Percentiles rank a stretch among this genome's conserved stretches.
These are phyloP conservation scores for Fraxinus sp. DNA, from an alignment of 305 asterid genomes.

Conservation along the genomic window DNA sequence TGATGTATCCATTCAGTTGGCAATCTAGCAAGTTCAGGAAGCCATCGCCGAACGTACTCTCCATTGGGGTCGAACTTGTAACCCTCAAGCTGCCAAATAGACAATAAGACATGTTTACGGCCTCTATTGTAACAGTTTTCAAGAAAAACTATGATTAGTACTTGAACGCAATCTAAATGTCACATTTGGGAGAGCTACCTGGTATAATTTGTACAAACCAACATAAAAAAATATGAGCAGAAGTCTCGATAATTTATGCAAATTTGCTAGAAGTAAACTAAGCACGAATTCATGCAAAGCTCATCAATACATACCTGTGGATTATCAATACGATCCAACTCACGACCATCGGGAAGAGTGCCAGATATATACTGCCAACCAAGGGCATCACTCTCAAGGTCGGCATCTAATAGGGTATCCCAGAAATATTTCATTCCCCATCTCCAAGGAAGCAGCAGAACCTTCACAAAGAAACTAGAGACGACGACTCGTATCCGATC, in stretches of 20 bases:
- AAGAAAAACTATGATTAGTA: neutral
- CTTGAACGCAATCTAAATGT: neutral
- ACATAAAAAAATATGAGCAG: neutral
- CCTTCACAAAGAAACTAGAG: slow-evolving; percentile 89
- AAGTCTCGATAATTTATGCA: neutral
- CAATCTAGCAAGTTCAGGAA: slow-evolving; percentile 81
- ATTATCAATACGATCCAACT: slow-evolving; percentile 80
- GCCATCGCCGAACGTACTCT: slow-evolving; percentile 88
- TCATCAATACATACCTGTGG: slow-evolving; percentile 57
- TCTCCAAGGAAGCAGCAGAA: slow-evolving; percentile 91
- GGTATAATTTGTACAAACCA: neutral
- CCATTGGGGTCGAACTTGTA: slow-evolving; percentile 87
- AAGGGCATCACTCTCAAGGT: slow-evolving; percentile 93
- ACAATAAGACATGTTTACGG: neutral
- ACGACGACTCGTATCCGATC: slow-evolving; percentile 89
- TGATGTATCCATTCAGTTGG: slow-evolving; percentile 98
- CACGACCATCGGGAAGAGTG: slow-evolving; percentile 81
- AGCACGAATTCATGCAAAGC: neutral
- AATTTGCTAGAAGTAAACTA: neutral
- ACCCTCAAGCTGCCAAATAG: slow-evolving; percentile 64
- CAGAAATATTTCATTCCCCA: slow-evolving; percentile 98
- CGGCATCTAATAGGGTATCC: slow-evolving; percentile 93
- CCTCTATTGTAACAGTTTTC: neutral
- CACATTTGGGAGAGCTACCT: neutral
- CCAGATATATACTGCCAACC: slow-evolving; percentile 97